Base-by-base conservation (phyloP, 2,329 filamentous ascomycete species). In the Penicillium crustosum region DNA sequence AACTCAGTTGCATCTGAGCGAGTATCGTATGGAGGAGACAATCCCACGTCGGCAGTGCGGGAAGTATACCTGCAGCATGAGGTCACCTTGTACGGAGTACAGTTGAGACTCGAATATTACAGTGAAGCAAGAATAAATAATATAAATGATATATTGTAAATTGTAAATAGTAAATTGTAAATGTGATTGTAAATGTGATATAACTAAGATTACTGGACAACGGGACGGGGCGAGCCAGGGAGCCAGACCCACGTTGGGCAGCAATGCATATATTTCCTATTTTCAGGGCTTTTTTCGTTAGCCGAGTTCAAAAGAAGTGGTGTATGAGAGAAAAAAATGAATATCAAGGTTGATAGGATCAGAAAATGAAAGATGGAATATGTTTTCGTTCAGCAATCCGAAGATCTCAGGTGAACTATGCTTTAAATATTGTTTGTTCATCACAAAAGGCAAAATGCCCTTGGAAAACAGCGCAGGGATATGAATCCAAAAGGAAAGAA, bases 321-420 rank as follows among this genome's bases (percentile, higher is more conserved):
- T 47, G 5, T 17, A 29, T 19, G 49, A 49, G 39, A n/a, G 49
- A 53, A 58, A 58, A 48, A 59, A 52, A 61, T 29, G 50, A 51
- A 55, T 4, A 29, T 53, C 13, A 23, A 23, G 21, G n/a, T 25
- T 56, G 58, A 60, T 47, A 61, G 49, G 63, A 61, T 74, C 70
- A 73, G 70, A 73, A 73, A 64, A 66, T 67, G 67, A 70, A 73
- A 73, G 70, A 75, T 75, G 72, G 69, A 72, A 66, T 68, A 65
- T 65, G 66, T 74, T 74, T 64, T 76, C 74, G 72, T 75, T 76
- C 74, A 76, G 59, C 55, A 66, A 71, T 72, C 67, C 68, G 68
- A 66, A 71, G 72, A 73, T 68, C 67, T 76, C 73, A 75, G 73
- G 67, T 76, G 74, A 76, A 76, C 74, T 76, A 76, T 76, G 73